Evolutionary conservation across 148 eudicot species (phyloP).

Genomic region (Camellia granthamiana): DNA sequence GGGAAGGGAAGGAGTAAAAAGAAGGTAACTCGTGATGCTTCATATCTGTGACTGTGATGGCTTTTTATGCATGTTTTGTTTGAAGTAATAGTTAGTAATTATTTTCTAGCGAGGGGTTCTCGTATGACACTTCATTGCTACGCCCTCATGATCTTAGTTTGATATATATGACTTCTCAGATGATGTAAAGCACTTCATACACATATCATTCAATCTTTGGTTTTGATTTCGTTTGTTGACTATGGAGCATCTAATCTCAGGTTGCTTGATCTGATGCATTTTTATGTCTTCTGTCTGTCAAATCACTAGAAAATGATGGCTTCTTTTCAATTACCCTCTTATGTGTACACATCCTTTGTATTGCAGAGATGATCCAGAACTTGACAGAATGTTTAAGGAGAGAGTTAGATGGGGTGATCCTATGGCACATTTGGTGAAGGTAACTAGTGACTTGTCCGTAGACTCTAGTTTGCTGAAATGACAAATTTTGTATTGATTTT

Average conservation of each 20-base stretch:
- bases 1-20: not conserved
- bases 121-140: not conserved
- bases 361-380: conserved; percentile 28
- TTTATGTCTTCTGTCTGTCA: not conserved
- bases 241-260: not conserved
- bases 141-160: not conserved
- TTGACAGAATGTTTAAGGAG: conserved; percentile 62
- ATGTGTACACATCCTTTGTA: not conserved
- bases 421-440: conserved; percentile 99
- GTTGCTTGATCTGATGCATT: conserved; percentile 54
- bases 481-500: not conserved
- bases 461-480: not conserved
- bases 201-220: not conserved
- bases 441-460: conserved; percentile 7
- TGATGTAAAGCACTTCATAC: not conserved
- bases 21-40: too few relatives aligned
- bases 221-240: not conserved
- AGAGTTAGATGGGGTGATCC: conserved; percentile 96
- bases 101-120: not conserved
- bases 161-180: not conserved
- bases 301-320: not conserved
- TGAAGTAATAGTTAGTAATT: not conserved
- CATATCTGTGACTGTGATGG: not conserved
- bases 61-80: not conserved
- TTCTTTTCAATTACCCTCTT: conserved; percentile 13